phyloP scores from a whole-genome alignment of 495 filamentous ascomycete genomes.

The Penicillium ochrochloron region DNA sequence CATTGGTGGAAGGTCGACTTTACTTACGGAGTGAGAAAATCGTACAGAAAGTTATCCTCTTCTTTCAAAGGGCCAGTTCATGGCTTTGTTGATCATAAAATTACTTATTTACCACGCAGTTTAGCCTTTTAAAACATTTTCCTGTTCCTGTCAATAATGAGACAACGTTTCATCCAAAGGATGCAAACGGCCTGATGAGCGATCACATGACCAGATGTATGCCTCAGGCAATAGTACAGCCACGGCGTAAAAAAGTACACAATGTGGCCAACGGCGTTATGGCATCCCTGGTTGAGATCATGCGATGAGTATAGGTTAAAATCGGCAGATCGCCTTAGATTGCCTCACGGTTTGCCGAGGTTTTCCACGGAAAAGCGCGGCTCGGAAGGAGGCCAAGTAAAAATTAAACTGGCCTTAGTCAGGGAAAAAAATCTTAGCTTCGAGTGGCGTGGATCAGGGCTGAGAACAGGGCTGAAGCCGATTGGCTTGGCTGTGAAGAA shows the following conservation, averaged over 20 bases:
- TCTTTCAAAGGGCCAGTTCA: too few relatives aligned
- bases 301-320: not conserved
- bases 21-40: not conserved
- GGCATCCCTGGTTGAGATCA: not conserved
- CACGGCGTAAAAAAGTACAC: not conserved
- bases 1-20: not conserved
- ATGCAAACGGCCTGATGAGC: not conserved
- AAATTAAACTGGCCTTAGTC: not conserved
- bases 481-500: constrained; percentile 1
- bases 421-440: constrained; percentile 1
- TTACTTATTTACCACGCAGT: not conserved
- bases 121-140: not conserved
- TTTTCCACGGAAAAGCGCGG: constrained; percentile 7
- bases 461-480: constrained; percentile 2
- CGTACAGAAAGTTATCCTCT: too few relatives aligned
- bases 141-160: not conserved
- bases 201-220: not conserved
- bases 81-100: too few relatives aligned
- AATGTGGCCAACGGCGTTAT: not conserved
- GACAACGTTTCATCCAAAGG: not conserved
- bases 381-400: not conserved
- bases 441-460: constrained; percentile 10
- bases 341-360: constrained; percentile 2
- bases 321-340: not conserved
- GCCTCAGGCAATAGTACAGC: not conserved